These are phyloP conservation scores for Penicillium longicatenatum DNA, from an alignment of 495 filamentous ascomycete species.

Conservation along the genomic window DNA sequence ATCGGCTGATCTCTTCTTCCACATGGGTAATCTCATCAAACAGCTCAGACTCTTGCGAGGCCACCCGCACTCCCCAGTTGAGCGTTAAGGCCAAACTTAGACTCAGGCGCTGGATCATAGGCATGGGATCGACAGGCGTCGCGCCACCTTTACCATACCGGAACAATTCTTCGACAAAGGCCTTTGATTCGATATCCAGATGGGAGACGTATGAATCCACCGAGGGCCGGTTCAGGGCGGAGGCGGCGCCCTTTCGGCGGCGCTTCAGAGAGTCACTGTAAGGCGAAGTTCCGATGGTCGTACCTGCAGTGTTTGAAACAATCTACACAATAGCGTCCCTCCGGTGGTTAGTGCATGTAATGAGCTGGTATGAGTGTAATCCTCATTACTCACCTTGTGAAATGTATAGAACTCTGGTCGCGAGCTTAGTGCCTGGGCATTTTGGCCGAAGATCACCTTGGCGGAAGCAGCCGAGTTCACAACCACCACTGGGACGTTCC, in stretches of 20 bases:
- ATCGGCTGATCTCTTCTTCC: constrained; percentile 60
- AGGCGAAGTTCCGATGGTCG: constrained; percentile 66
- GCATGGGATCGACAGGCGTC: constrained; percentile 59
- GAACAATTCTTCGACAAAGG: constrained; percentile 60
- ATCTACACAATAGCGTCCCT: constrained; percentile 38
- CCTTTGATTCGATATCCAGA: constrained; percentile 60
- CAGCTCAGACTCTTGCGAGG: constrained; percentile 55
- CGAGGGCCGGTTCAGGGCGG: constrained; percentile 62
- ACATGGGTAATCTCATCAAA: constrained; percentile 66
- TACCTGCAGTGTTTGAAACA: constrained; percentile 62
- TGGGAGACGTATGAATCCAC: constrained; percentile 62
- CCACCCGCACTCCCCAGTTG: constrained; percentile 63
- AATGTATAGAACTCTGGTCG: constrained; percentile 66
- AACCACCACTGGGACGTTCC: constrained; percentile 62
- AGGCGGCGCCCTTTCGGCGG: constrained; percentile 63
- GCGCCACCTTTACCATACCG: constrained; percentile 54
- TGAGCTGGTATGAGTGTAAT: not conserved
- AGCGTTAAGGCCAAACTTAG: constrained; percentile 60
- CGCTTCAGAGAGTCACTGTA: constrained; percentile 64
- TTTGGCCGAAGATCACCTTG: constrained; percentile 58
- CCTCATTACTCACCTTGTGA: constrained; percentile 52
- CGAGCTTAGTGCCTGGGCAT: constrained; percentile 60
- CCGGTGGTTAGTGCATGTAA: not conserved
- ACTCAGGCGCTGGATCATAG: constrained; percentile 60
- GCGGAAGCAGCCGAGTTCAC: constrained; percentile 60